These are phyloP conservation scores for Neoboletus magnificus DNA, from an alignment of 768 basidiomycete genomes.

Conservation along the genomic window DNA sequence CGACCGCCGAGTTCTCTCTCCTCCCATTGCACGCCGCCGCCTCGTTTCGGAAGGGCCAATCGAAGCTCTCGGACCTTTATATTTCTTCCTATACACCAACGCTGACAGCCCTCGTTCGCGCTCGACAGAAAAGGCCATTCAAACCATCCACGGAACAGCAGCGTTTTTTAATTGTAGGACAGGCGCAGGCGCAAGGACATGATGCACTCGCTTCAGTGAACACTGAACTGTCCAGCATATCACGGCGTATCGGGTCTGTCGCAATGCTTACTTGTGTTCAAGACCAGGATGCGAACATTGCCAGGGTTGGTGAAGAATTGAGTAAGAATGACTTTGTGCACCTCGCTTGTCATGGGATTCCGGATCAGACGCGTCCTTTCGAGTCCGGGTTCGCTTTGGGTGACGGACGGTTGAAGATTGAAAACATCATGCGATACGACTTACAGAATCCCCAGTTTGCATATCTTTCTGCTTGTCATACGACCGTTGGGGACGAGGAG, in stretches of 20 bases:
- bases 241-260: no score
- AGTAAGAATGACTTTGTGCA: no score
- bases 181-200: neutral
- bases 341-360: slow-evolving; percentile 18
- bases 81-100: neutral
- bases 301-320: no score
- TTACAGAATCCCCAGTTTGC: slow-evolving; percentile 7
- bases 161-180: neutral
- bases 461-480: neutral
- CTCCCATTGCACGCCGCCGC: neutral
- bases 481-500: neutral
- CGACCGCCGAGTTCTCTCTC: neutral
- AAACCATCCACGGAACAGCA: neutral
- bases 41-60: neutral
- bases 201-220: no score
- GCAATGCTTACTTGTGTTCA: no score
- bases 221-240: no score
- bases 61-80: neutral
- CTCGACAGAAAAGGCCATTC: neutral
- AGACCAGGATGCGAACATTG: no score
- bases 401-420: neutral
- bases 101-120: neutral
- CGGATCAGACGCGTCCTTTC: neutral
- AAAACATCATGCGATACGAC: slow-evolving; percentile 3
- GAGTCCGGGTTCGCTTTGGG: neutral